These are phyloP conservation scores for Rubus parviflorus DNA, from an alignment of 306 rosid genomes.

Conservation along the genomic window DNA sequence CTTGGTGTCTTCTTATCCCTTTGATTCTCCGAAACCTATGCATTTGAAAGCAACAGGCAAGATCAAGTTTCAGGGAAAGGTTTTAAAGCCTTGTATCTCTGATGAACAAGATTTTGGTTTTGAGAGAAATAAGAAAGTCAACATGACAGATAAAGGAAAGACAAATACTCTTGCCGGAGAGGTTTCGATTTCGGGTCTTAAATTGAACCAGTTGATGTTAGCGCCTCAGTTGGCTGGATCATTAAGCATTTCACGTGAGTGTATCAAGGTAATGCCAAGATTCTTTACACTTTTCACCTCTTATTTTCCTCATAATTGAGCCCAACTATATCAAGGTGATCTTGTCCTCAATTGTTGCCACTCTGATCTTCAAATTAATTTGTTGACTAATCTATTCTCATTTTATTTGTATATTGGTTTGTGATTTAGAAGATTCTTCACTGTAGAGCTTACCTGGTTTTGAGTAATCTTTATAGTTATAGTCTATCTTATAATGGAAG, in stretches of 20 bases:
- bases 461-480: background rate
- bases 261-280: slow-evolving; percentile 61
- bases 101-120: slow-evolving; percentile 43
- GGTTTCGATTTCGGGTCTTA: slow-evolving; percentile 78
- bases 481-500: slow-evolving; percentile 9
- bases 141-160: slow-evolving; percentile 40
- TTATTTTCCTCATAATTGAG: background rate
- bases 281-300: slow-evolving; percentile 5
- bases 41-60: slow-evolving; percentile 82
- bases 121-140: slow-evolving; percentile 40
- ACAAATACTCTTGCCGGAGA: slow-evolving; percentile 65
- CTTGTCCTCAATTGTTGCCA: background rate
- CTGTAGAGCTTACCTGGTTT: background rate
- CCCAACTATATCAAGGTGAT: background rate
- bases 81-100: slow-evolving; percentile 45
- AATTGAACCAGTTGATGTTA: slow-evolving; percentile 85
- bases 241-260: slow-evolving; percentile 59
- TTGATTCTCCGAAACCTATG: slow-evolving; percentile 80
- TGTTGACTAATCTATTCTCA: slow-evolving; percentile 2
- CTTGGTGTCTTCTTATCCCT: slow-evolving; percentile 57
- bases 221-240: slow-evolving; percentile 81
- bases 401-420: background rate
- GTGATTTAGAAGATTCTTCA: background rate
- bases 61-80: slow-evolving; percentile 85
- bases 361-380: background rate